These are phyloP conservation scores for Sonneratia alba DNA, from an alignment of 345 rosid species.

Conservation along the genomic window DNA sequence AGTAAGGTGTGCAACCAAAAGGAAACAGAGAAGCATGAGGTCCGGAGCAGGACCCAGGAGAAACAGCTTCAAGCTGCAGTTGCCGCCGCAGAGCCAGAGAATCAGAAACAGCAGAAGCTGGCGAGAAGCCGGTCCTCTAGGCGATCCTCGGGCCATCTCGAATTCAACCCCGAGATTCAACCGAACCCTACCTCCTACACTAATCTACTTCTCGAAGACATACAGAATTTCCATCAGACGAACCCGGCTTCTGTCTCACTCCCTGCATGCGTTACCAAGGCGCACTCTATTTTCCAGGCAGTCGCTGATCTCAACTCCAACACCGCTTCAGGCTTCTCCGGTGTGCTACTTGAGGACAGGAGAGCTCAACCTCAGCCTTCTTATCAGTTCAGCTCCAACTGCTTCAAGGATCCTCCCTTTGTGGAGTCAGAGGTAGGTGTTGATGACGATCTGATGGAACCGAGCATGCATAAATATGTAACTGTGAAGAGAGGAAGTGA, in stretches of 20 bases:
- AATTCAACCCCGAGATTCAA: conserved; percentile 46
- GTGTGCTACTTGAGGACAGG: conserved; percentile 23
- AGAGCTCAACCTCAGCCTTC: conserved; percentile 12
- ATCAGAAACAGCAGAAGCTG: conserved; percentile 36
- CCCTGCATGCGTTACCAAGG: conserved; percentile 66
- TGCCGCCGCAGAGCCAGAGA: conserved; percentile 13
- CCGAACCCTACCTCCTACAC: conserved; percentile 56
- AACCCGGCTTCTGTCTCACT: conserved; percentile 27
- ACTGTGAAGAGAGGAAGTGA: conserved; percentile 56
- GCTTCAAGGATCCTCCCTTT: conserved; percentile 37
- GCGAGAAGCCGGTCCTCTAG: conserved; percentile 71
- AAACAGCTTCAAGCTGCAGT: conserved; percentile 15
- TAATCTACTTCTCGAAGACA: conserved; percentile 66
- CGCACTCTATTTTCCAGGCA: conserved; percentile 69
- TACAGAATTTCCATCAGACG: conserved; percentile 85
- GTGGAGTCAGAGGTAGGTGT: conserved; percentile 50
- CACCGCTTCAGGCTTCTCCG: conserved; percentile 37
- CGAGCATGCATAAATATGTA: conserved; percentile 81
- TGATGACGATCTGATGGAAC: conserved; percentile 61
- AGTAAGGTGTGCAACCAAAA: conserved; percentile 21
- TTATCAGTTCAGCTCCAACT: conserved; percentile 25
- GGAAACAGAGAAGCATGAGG: conserved; percentile 13
- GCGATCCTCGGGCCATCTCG: conserved; percentile 45
- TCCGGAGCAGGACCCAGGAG: conserved; percentile 25
- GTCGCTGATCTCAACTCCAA: conserved; percentile 78